phyloP scores from a whole-genome alignment of 352 stramenopile species.

The Pythium rhizo-oryzae region DNA sequence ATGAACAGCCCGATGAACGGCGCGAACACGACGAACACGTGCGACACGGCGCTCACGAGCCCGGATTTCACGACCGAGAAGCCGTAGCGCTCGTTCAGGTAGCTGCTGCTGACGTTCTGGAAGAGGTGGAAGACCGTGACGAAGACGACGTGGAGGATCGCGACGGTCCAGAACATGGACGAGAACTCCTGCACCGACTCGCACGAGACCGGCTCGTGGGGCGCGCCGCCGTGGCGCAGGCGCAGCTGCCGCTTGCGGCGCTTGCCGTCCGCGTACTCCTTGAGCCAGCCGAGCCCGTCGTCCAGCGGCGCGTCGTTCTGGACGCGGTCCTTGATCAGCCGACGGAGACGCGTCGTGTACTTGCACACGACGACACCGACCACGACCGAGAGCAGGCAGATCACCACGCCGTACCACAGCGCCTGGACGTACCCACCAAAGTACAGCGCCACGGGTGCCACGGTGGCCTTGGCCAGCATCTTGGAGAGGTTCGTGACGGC shows the following conservation, averaged over 20 bases:
- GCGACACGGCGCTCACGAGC: slow-evolving; percentile 76
- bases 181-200: slow-evolving; percentile 75
- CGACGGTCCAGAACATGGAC: slow-evolving; percentile 87
- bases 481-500: slow-evolving; percentile 91
- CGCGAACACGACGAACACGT: slow-evolving; percentile 84
- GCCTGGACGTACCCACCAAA: slow-evolving; percentile 87
- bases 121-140: slow-evolving; percentile 93
- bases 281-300: slow-evolving; percentile 63
- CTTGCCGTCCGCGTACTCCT: slow-evolving; percentile 70
- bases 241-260: slow-evolving; percentile 49
- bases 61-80: slow-evolving; percentile 88
- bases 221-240: slow-evolving; percentile 20
- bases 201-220: slow-evolving; percentile 46
- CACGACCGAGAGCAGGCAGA: slow-evolving; percentile 60
- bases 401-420: slow-evolving; percentile 74
- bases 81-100: slow-evolving; percentile 81
- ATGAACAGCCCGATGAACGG: slow-evolving; percentile 89
- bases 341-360: slow-evolving; percentile 66
- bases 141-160: slow-evolving; percentile 86
- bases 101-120: slow-evolving; percentile 90
- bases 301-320: slow-evolving; percentile 57
- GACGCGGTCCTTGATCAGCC: slow-evolving; percentile 63
- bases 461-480: slow-evolving; percentile 89
- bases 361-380: slow-evolving; percentile 56
- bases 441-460: slow-evolving; percentile 84